Evolutionary conservation across 176 grass and related monocot species (phyloP).

Genomic region (Avena eriantha): DNA sequence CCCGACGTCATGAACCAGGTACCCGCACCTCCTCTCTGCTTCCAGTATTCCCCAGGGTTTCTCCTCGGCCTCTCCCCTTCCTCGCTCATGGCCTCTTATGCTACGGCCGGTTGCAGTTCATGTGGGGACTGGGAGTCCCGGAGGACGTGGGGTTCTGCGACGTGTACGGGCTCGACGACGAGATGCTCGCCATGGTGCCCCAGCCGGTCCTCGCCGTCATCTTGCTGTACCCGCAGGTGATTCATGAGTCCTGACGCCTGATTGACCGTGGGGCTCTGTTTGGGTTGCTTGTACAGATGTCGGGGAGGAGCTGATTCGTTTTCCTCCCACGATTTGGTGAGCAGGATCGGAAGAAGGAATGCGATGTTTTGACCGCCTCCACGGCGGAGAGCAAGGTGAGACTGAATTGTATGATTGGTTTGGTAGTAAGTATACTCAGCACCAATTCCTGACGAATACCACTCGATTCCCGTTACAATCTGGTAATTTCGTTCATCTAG

Average conservation of each 20-base stretch:
- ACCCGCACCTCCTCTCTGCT: not conserved
- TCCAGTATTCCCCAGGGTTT: not conserved
- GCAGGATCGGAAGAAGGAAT: constrained; percentile 51
- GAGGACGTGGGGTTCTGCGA: constrained; percentile 76
- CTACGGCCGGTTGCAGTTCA: constrained; percentile 54
- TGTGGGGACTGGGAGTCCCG: constrained; percentile 77
- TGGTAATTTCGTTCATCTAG: not conserved
- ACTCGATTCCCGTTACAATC: too few species aligned
- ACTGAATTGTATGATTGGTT: not conserved
- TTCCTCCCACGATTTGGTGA: not conserved
- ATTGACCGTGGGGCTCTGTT: not conserved
- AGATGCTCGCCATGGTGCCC: constrained; percentile 83
- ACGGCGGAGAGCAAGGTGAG: constrained; percentile 36
- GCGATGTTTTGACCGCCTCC: constrained; percentile 16
- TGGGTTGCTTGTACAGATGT: not conserved
- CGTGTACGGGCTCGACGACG: constrained; percentile 87
- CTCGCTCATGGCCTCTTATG: not conserved
- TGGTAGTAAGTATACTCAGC: not conserved
- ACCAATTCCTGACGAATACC: not conserved
- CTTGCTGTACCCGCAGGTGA: constrained; percentile 76
- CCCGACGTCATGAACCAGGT: constrained; percentile 98
- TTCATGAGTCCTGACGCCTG: not conserved
- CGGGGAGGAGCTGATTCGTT: not conserved
- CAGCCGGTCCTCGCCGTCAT: constrained; percentile 81
- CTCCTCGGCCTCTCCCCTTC: not conserved